These are phyloP conservation scores for Oryza punctata DNA, from an alignment of 176 grass and related monocot genomes.

Conservation along the genomic window DNA sequence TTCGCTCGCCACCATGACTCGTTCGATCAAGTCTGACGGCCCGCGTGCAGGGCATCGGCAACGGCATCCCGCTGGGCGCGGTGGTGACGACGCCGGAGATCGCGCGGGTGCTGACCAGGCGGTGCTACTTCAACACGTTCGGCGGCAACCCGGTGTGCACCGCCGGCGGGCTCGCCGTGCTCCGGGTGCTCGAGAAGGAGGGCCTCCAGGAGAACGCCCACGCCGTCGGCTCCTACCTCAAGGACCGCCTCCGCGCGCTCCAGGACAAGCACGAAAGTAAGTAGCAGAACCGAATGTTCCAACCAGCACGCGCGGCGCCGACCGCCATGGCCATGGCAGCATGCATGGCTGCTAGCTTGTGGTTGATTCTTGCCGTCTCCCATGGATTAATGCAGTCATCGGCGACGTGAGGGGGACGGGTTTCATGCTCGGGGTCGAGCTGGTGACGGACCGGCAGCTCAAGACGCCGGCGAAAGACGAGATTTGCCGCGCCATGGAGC, in stretches of 20 bases:
- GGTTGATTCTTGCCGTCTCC: not conserved
- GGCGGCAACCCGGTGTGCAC: conserved; percentile 89
- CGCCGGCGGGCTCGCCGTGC: conserved; percentile 76
- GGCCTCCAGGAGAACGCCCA: conserved; percentile 86
- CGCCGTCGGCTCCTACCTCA: conserved; percentile 76
- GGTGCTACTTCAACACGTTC: conserved; percentile 95
- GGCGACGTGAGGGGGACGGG: conserved; percentile 91
- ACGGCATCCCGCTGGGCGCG: conserved; percentile 91
- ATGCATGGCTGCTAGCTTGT: not conserved
- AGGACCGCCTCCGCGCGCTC: conserved; percentile 63
- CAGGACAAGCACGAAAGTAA: conserved; percentile 84
- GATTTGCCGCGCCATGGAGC: conserved; percentile 82
- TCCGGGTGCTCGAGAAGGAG: conserved; percentile 77
- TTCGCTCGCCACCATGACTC: no score
- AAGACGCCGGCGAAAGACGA: conserved; percentile 87
- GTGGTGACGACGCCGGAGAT: conserved; percentile 92
- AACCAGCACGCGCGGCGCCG: no score
- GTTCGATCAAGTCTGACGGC: no score
- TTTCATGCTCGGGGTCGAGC: conserved; percentile 93
- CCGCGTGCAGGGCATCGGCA: conserved; percentile 80
- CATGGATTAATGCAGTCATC: conserved; percentile 55
- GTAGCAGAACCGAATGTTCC: not conserved
- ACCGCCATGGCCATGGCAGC: no score
- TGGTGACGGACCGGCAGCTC: conserved; percentile 70
- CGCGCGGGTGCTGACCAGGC: conserved; percentile 75